Base-by-base conservation (phyloP, 257 asterid genomes). In the Voacanga thouarsii region DNA sequence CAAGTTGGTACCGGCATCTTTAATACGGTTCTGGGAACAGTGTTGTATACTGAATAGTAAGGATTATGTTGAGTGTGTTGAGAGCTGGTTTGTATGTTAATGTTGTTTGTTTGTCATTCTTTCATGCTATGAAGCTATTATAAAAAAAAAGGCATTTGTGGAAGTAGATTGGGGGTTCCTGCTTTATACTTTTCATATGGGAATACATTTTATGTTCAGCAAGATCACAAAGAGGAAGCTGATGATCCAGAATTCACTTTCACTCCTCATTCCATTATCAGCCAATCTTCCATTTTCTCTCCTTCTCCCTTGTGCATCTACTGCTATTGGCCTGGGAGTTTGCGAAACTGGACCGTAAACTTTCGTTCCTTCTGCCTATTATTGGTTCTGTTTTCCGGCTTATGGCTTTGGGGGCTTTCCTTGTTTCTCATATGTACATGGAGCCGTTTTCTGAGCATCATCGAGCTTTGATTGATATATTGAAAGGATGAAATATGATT, bases 91-190 rank as follows among this genome's bases (percentile, higher is more conserved):
- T 50, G 41, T 44, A n/a, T 71, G 57, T 47, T n/a, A 71, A 45
- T 45, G 43, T 44, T 71, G 41, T 71, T 45, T 71, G 75, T 12
- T 47, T 45, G 33, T n/a, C 55, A 71, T 71, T 71, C 53, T 45
- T 45, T 71, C 37, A 12, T 44, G 59, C 75, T 44, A 10, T 45
- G 57, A 24, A 14, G 44, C 45, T 75, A 19, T 57, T 15, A 26
- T 30, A 0, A 14, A 75, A 63, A 28, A 9, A 44, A 44, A 44
- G 9, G 9, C 2, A 41, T 3, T 43, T 43, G 30, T 63, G 28
- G n/a, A 45, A 15, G 49, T 55, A 9, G 15, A 14, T 55, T 57
- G 33, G 64, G 15, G 19, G 5, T 44, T 57, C 49, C 49, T 60
- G 44, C 23, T 16, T 76, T 18, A 28, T 37, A 30, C 68, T 19